Conservation (phyloP, 352 stramenopile species). For the Globisporangium acanthophoron region DNA sequence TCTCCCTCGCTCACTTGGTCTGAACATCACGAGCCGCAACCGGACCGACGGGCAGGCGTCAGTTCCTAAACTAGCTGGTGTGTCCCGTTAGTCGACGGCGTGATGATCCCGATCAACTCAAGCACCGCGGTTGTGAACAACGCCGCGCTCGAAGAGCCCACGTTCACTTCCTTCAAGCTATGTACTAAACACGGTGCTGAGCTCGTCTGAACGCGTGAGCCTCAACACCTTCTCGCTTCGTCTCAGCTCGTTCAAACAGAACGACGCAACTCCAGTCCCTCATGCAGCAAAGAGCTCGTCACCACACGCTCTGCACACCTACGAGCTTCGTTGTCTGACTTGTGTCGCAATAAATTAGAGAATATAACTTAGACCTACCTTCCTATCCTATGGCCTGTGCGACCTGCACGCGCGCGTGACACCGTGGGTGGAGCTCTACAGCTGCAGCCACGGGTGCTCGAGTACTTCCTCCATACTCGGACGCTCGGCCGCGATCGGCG, state of each 20-base stretch:
- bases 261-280: neutral
- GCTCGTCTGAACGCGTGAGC: conserved; percentile 1
- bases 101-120: conserved; percentile 6
- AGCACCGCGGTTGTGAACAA: neutral
- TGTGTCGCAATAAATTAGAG: neutral
- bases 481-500: conserved; percentile 29
- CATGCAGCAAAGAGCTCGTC: no score
- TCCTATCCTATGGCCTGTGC: neutral
- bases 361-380: neutral
- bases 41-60: neutral
- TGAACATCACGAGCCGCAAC: conserved; percentile 3
- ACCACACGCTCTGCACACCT: no score
- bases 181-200: conserved; percentile 1
- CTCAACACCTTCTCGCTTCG: no score
- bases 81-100: conserved; percentile 6
- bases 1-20: neutral
- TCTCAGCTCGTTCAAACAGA: neutral
- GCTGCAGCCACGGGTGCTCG: conserved; percentile 49
- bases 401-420: neutral
- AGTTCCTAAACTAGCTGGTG: conserved; percentile 17
- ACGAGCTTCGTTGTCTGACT: no score
- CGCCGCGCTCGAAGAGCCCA: conserved; percentile 5
- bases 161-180: conserved; percentile 12
- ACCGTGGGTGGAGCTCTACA: conserved; percentile 4
- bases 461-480: conserved; percentile 67